Evolutionary conservation across 805 yeast genomes (phyloP).

Genomic region (Brettanomyces naardenensis): DNA sequence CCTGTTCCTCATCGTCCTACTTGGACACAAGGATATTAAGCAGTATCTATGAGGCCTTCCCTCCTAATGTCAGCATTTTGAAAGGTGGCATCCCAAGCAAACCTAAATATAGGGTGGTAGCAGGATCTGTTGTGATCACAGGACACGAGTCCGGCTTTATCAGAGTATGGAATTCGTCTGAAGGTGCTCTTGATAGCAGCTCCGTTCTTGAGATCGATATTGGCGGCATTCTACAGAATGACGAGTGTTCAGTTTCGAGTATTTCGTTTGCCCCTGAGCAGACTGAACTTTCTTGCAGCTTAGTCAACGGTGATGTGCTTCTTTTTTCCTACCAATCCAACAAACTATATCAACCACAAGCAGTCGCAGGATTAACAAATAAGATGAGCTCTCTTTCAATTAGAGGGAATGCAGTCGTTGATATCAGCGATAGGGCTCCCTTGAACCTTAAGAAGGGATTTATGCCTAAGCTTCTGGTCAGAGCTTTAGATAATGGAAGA

Average conservation of each 20-base stretch:
- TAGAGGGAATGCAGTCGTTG: conserved; percentile 25
- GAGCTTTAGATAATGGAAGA: conserved; percentile 30
- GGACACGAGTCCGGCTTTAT: conserved; percentile 86
- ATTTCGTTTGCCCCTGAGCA: conserved; percentile 73
- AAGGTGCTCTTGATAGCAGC: conserved; percentile 58
- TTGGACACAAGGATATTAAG: conserved; percentile 23
- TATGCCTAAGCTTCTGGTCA: conserved; percentile 45
- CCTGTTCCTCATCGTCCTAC: conserved; percentile 44
- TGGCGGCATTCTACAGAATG: conserved; percentile 35
- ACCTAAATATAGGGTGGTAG: conserved; percentile 39
- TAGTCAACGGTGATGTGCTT: conserved; percentile 64
- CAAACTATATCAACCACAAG: conserved; percentile 31
- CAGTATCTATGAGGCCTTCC: conserved; percentile 10
- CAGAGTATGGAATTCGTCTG: conserved; percentile 76
- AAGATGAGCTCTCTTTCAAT: conserved; percentile 23
- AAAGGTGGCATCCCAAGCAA: conserved; percentile 74
- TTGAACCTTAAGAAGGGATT: conserved; percentile 48
- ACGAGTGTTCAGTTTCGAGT: conserved; percentile 39
- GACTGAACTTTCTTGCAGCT: conserved; percentile 66
- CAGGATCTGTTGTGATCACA: conserved; percentile 58
- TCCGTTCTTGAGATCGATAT: conserved; percentile 54
- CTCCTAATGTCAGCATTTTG: conserved; percentile 45
- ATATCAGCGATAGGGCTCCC: conserved; percentile 49
- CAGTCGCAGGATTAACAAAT: conserved; percentile 12
- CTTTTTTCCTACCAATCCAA: conserved; percentile 64